A percentile compares a stretch with the other conserved stretches of the same genome.
Evolutionary conservation across 2,329 filamentous ascomycete species (phyloP).

Genomic region (Cryphonectria parasitica): DNA sequence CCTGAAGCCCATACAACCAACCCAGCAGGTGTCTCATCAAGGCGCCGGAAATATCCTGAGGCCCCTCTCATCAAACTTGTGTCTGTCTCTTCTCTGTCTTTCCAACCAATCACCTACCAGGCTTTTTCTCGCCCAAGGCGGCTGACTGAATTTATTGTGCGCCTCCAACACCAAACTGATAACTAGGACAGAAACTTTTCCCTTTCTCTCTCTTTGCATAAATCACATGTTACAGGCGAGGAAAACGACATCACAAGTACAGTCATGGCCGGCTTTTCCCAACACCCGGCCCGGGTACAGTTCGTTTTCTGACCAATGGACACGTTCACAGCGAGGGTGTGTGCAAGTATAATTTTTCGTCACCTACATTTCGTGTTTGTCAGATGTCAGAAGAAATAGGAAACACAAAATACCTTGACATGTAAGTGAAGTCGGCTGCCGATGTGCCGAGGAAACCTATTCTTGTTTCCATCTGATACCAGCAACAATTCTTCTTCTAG

Average conservation of each 20-base stretch:
- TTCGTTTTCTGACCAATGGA: background rate
- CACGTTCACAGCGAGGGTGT: background rate
- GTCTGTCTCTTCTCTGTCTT: background rate
- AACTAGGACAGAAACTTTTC: no score
- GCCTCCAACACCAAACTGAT: background rate
- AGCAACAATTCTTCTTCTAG: no score
- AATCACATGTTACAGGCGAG: background rate
- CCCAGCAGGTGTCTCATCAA: background rate
- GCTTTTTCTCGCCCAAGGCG: background rate
- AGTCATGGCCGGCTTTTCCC: background rate
- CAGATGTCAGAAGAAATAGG: background rate
- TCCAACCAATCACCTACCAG: background rate
- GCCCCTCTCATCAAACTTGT: slow-evolving; percentile 1
- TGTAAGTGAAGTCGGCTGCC: background rate
- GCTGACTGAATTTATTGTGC: background rate
- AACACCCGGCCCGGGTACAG: background rate
- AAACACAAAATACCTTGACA: background rate
- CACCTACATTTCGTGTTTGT: background rate
- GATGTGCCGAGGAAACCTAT: background rate
- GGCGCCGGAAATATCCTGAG: background rate
- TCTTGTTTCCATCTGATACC: no score
- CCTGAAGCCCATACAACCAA: background rate
- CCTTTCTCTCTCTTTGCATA: no score
- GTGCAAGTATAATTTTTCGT: background rate
- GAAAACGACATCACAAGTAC: background rate